phyloP scores from a whole-genome alignment of 2,329 filamentous ascomycete genomes.

The Alternaria sp. region DNA sequence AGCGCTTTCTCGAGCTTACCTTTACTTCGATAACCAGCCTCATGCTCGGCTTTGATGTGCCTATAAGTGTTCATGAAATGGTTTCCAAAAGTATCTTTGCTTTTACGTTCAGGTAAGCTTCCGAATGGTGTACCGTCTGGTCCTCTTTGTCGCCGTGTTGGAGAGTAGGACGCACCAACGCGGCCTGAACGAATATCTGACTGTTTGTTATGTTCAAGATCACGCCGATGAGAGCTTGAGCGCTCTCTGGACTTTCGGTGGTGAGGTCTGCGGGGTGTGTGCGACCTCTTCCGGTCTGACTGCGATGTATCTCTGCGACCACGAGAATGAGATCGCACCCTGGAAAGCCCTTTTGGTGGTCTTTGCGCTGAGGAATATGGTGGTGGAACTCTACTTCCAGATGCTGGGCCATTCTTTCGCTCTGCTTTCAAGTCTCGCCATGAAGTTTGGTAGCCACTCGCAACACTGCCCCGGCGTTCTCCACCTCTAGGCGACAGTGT shows the following conservation, averaged over 20 bases:
- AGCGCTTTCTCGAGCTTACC: slow-evolving; percentile 25
- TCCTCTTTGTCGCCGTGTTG: slow-evolving; percentile 10
- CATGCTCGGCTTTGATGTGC: slow-evolving; percentile 35
- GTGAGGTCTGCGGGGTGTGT: neutral
- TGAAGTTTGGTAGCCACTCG: slow-evolving; percentile 6
- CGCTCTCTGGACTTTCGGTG: neutral
- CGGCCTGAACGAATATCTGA: neutral
- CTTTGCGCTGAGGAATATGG: neutral
- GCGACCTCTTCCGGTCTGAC: neutral
- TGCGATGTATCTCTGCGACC: neutral
- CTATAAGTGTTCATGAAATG: slow-evolving; percentile 32
- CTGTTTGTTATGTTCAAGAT: neutral
- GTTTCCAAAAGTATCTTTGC: slow-evolving; percentile 26
- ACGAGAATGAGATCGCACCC: neutral
- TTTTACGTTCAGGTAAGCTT: slow-evolving; percentile 27
- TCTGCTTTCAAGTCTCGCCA: neutral
- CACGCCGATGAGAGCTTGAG: neutral
- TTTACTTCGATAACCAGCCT: slow-evolving; percentile 23
- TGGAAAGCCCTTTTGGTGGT: neutral
- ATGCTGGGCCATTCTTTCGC: neutral
- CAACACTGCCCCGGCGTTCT: neutral
- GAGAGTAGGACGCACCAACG: neutral
- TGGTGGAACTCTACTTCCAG: neutral
- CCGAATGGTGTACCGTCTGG: slow-evolving; percentile 31
- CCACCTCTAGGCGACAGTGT: neutral